Evolutionary conservation across 1,139 yeast species (phyloP), one percentile per base, ranked within the genome.

Genomic region (Yamadazyma siamensis): DNA sequence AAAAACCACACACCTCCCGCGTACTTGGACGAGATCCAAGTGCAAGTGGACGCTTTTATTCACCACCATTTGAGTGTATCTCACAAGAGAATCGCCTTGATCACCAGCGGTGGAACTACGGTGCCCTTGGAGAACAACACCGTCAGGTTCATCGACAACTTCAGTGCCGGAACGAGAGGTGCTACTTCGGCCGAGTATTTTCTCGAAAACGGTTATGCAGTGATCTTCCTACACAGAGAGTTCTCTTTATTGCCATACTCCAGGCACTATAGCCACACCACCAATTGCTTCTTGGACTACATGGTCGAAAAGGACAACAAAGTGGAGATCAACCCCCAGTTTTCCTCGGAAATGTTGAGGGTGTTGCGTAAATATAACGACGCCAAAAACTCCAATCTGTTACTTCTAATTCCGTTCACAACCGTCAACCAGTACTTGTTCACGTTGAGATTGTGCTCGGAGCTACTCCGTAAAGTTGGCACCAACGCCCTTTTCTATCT

Each of bases 51-150:
- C 5, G 69, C 69, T 3, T 89, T 91, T 51, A 71, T 88, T 25
- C 57, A 69, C 13, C 59, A 44, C 43, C 79, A 75, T 43, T 31
- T 43, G 21, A 35, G 57, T 12, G 49, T 56, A 6, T 47, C 62
- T 6, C 61, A 67, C 4, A 72, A 74, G 33, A 73, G 67, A 37
- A 73, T 91, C 13, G 97, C 80, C 0, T 61, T 91, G 34, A 94
- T 91, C 3, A 91, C 97, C 0, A 80, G 91, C 8, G 99, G 99
- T n/a, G 99, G 98, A 20, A 91, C 98, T 1, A 89, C 97, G 0
- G 99, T 94, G 0, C 99, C 99, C 0, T 65, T 91, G 43, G 99
- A 91, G 49, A 88, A 88, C 58, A 91, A 94, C 50, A 94, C 98
- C 0, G 98, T 91, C 11, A 61, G 99, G 35, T 91, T 91, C 58